These are phyloP conservation scores for Solanum tarapatanum DNA, from an alignment of 257 asterid species.

Conservation along the genomic window DNA sequence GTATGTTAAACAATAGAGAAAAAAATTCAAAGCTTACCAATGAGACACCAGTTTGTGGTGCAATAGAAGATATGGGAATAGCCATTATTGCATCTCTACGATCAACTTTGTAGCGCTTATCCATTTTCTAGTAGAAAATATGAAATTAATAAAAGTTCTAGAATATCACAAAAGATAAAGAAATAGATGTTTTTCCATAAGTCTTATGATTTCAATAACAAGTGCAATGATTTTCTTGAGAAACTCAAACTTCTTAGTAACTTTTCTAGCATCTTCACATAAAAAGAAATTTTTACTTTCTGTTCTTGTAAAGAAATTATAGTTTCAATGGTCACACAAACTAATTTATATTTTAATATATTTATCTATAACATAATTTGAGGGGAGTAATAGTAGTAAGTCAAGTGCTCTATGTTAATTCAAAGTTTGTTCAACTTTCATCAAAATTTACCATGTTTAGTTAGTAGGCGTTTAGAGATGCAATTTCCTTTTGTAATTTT, in stretches of 20 bases:
- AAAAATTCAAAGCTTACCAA: no score
- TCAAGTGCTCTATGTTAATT: background rate
- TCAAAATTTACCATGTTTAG: background rate
- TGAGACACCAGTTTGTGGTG: no score
- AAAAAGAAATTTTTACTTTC: no score
- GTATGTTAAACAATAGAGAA: no score
- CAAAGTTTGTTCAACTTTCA: background rate
- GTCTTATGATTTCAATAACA: background rate
- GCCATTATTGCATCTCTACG: background rate
- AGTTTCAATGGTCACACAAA: background rate
- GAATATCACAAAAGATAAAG: background rate
- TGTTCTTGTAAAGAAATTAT: background rate
- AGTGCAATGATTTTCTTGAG: background rate
- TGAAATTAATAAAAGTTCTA: background rate
- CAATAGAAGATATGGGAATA: background rate
- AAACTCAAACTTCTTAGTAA: background rate
- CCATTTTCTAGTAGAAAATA: background rate
- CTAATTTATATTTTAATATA: no score
- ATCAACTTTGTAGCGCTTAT: no score
- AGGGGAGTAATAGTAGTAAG: background rate
- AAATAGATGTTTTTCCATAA: background rate
- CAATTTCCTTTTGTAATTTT: background rate
- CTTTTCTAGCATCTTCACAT: background rate
- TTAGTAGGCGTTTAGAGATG: background rate
- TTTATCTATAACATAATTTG: background rate